Percentiles rank a stretch among this genome's conserved stretches.
Evolutionary conservation across 2,329 filamentous ascomycete species (phyloP).

Genomic region (Aureobasidium sp.): DNA sequence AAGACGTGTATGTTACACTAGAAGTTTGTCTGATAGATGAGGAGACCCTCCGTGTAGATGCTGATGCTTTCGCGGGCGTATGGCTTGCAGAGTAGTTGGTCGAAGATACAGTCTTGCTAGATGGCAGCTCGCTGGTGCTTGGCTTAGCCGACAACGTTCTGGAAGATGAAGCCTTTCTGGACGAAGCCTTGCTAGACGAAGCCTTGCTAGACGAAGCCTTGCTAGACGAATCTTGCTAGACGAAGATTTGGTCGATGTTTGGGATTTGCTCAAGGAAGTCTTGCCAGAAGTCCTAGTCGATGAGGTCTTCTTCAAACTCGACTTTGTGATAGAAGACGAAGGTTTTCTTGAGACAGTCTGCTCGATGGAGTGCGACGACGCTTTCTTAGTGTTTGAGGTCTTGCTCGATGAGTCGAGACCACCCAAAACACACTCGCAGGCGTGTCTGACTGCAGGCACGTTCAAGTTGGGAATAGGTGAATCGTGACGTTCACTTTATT

Average conservation of each 20-base stretch:
- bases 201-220: background rate
- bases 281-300: background rate
- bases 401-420: background rate
- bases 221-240: background rate
- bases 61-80: too few relatives aligned
- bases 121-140: background rate
- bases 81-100: background rate
- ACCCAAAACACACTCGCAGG: background rate
- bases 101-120: background rate
- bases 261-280: too few relatives aligned
- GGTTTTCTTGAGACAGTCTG: background rate
- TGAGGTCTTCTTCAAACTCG: background rate
- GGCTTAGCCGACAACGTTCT: background rate
- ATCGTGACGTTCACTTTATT: background rate
- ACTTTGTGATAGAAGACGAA: background rate
- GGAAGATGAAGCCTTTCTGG: background rate
- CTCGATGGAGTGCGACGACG: too few relatives aligned
- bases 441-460: background rate
- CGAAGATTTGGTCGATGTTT: too few relatives aligned
- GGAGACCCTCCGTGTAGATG: too few relatives aligned
- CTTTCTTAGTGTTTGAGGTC: too few relatives aligned
- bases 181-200: background rate
- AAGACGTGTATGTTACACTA: too few relatives aligned
- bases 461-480: background rate
- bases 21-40: too few relatives aligned